Base-by-base conservation (phyloP, 2,329 filamentous ascomycete species). In the Penicillium oxalicum region DNA sequence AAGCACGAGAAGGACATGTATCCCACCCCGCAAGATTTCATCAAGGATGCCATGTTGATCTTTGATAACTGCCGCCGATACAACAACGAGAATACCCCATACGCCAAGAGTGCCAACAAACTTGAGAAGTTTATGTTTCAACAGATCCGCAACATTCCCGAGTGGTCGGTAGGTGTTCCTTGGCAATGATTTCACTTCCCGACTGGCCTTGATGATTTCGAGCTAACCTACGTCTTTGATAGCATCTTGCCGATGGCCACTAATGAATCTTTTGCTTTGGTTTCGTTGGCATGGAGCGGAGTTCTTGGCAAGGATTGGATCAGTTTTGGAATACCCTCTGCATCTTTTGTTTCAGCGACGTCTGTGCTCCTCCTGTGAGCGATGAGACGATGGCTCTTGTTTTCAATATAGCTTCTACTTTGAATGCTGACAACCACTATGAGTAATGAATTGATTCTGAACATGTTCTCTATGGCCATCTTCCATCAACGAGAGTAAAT, bases 31-130 rank as follows among this genome's bases (percentile, higher is more conserved):
- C 90, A 97, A 64, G 93, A 97, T 61, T 96, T 98, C 60, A 84
- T 91, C 72, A 81, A 79, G 54, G 93, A 98, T 66, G 88, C 91
- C 8, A 85, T 84, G 64, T 80, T 97, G 61, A 84, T 98, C 57
- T 96, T 95, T 62, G 83, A 91, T 67, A 98, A 98, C 68, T 98
- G 93, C 69, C 84, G 91, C 57, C 86, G 87, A 64, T 98, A 97
- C 76, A 98, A 98, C 65, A 94, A 91, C 60, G 91, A 96, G 72
- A 94, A 77, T 38, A 98, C 91, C 0, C 86, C 89, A 0, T 98
- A 98, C 67, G 89, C 90, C 25, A 98, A 98, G 74, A 89, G 86
- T 48, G 93, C 93, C 36, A 95, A 89, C 66, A 93, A 93, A 65
- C 76, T 98, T 37, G 93, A 86, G 65, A 94, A 93, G 70, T 95